Evolutionary conservation across 1,284 basidiomycete genomes (phyloP).

Genomic region (Pseudozyma sp.): DNA sequence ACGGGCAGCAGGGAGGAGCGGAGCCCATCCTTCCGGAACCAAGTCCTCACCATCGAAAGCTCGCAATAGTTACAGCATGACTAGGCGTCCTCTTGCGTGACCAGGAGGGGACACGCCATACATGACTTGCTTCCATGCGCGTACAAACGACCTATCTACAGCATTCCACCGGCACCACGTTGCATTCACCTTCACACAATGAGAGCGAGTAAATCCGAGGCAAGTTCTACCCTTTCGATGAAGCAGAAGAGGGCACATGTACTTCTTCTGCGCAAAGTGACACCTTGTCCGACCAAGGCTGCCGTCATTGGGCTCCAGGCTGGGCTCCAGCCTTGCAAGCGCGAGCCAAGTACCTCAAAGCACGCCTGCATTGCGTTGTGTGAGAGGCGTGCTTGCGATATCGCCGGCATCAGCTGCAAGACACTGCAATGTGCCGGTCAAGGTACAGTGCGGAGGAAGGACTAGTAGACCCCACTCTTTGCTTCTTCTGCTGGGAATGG

Average conservation of each 20-base stretch:
- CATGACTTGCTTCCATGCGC: neutral
- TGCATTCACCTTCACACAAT: no score
- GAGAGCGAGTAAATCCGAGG: constrained; percentile 16
- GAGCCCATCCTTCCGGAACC: no score
- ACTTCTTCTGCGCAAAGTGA: no score
- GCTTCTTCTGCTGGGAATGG: no score
- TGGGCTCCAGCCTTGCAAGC: constrained; percentile 28
- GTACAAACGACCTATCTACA: no score
- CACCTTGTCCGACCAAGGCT: neutral
- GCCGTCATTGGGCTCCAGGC: constrained; percentile 37
- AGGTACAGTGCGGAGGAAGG: no score
- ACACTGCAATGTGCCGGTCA: no score
- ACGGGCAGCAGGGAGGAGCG: no score
- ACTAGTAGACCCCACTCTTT: no score
- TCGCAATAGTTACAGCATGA: neutral
- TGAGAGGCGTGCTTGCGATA: neutral
- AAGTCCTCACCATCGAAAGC: no score
- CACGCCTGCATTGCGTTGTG: neutral
- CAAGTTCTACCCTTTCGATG: neutral
- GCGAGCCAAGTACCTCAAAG: constrained; percentile 10
- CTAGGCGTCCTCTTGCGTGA: constrained; percentile 32
- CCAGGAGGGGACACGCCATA: constrained; percentile 17
- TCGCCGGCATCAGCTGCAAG: neutral
- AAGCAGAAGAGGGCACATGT: no score
- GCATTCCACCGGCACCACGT: no score